Base-by-base conservation (phyloP, 2,329 filamentous ascomycete genomes). In the Fusarium subglutinans region DNA sequence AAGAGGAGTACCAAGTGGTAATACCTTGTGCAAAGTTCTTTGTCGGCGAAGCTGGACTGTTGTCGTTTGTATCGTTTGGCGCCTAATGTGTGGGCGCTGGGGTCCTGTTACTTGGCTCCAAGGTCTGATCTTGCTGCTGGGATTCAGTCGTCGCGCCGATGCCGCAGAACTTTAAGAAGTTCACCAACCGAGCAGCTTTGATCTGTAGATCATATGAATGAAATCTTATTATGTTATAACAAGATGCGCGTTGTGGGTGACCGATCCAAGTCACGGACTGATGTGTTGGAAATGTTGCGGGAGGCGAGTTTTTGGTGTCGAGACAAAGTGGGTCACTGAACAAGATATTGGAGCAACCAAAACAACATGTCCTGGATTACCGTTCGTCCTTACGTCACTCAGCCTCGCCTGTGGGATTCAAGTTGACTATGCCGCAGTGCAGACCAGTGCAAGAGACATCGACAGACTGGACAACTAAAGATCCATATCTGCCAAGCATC, bases 1-100 rank as follows among this genome's bases (percentile, higher is more conserved):
- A 2, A 24, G 2, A 5, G 14, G 22, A 9, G 7, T 14, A n/a
- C 1, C 11, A 24, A 15, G 1, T 7, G 7, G 2, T 0, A 8
- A 18, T 51, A 51, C 22, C 28, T 51, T 24, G 8, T 33, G 17
- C 4, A 7, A 22, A 14, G 12, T 7, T 51, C 22, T 51, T 51
- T 12, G 8, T 35, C 2, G 15, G 15, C 11, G 15, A 35, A 24
- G 15, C 30, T 18, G 8, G 2, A 8, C 8, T 35, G 22, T 24
- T 13, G 4, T 13, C 10, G 7, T n/a, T 9, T 6, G 28, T 33
- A 15, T n/a, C 6, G 15, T 50, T 50, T 33, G 22, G 15, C 2
- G 15, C 11, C 8, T 11, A 1, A 13, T 2, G 15, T 6, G 4
- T 51, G 4, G 48, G 28, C 12, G 22, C 30, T 33, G 22, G 6